Base-by-base conservation (phyloP, 805 yeast species). In the Wickerhamiella lipophila region DNA sequence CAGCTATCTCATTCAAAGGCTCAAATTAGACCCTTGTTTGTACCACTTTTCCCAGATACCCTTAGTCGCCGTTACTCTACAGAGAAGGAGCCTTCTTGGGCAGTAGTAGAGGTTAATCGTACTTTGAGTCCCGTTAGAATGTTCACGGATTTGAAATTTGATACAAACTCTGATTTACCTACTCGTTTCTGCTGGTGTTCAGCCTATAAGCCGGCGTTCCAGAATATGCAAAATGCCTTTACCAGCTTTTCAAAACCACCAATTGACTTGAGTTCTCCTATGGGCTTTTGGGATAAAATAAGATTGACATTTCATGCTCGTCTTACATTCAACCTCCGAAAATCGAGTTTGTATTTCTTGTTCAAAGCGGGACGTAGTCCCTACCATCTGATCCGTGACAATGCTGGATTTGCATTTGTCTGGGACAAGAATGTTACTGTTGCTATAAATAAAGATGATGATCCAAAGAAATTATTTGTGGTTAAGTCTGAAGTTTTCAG, bases 241-340 rank as follows among this genome's bases (percentile, higher is more conserved):
- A 95, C 87, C 57, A 78, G 81, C 41, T 84, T 88, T 60, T 78
- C 94, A 1, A 88, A 89, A 61, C 94, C 95, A 0, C 95, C 94
- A 0, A 66, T 83, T 13, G 97, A 88, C 61, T 88, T 88, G 0
- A 84, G 95, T 1, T 74, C 77, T 3, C 82, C 81, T 56, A 66
- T 86, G 12, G 97, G 97, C 0, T 79, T 87, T 56, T 88, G 97
- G 97, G 97, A 88, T 64, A 89, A 87, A 61, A 64, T 86, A 23
- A 68, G 95, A 45, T 71, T 79, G 25, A 70, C 81, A 13, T 67
- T 86, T 56, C 96, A 88, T 66, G 94, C 95, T 0, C 73, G 76
- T 16, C 64, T 80, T 47, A 64, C 62, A 2, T 69, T 86, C 49
- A 59, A 65, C 13, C 74, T 83, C 71, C 64, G 64, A 2, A 63